A percentile compares a stretch with the other conserved stretches of the same genome.
Conservation (phyloP, 192 early-diverging fungal genomes). For the Phycomyces nitens region DNA sequence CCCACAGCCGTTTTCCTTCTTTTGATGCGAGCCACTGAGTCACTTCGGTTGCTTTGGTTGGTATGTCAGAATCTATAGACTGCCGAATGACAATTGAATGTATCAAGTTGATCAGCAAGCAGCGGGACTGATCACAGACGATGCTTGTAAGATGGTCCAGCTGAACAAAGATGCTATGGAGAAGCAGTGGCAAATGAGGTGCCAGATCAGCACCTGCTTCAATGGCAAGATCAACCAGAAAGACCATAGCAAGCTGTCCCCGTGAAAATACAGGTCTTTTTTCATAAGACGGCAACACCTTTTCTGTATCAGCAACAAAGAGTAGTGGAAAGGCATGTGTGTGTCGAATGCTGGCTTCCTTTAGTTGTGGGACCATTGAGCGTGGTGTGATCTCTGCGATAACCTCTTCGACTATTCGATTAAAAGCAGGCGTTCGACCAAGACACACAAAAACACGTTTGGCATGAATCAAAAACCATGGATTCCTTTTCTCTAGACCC, state of each 20-base stretch:
- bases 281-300: conserved; percentile 58
- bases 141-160: conserved; percentile 75
- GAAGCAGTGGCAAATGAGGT: conserved; percentile 64
- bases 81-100: conserved; percentile 66
- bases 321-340: conserved; percentile 33
- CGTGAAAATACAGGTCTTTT: conserved; percentile 68
- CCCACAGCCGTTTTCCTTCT: conserved; percentile 77
- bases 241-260: conserved; percentile 72
- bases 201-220: conserved; percentile 65
- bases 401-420: conserved; percentile 57
- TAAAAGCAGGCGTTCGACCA: conserved; percentile 58
- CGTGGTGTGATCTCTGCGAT: conserved; percentile 66
- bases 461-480: conserved; percentile 70
- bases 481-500: conserved; percentile 73
- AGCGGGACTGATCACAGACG: conserved; percentile 71
- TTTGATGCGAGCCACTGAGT: conserved; percentile 51
- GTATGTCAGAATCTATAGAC: conserved; percentile 51
- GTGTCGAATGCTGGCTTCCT: conserved; percentile 35
- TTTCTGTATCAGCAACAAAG: conserved; percentile 69
- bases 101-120: conserved; percentile 73
- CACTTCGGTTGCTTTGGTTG: conserved; percentile 40
- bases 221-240: conserved; percentile 76
- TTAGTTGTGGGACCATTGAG: conserved; percentile 58
- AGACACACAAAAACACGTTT: conserved; percentile 79
- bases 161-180: conserved; percentile 79